Conservation (phyloP, 306 rosid genomes). For the Glycine tomentella region DNA sequence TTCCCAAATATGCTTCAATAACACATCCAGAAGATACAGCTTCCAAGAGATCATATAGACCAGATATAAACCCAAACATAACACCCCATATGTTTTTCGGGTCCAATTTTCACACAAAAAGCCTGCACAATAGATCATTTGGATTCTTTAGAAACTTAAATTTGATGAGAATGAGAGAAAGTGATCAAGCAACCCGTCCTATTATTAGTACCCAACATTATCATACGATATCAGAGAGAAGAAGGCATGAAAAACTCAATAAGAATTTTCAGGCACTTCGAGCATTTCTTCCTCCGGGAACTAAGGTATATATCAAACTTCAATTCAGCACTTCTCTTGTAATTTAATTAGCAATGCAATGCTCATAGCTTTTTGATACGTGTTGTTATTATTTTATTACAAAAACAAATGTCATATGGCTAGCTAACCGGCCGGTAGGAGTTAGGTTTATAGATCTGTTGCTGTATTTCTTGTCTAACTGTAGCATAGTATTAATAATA, state of each 20-base stretch:
- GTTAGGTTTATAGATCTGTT: too few species aligned
- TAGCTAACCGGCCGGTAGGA: too few species aligned
- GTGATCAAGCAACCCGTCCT: constrained; percentile 51
- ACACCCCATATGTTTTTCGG: constrained; percentile 32
- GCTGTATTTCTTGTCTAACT: too few species aligned
- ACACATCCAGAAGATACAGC: constrained; percentile 52
- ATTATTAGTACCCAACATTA: constrained; percentile 56
- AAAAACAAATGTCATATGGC: neutral
- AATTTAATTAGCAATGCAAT: constrained; percentile 35
- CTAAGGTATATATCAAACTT: constrained; percentile 53
- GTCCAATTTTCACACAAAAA: constrained; percentile 45
- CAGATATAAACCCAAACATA: neutral
- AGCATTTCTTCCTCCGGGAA: constrained; percentile 74
- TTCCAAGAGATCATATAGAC: constrained; percentile 52
- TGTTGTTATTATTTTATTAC: too few species aligned
- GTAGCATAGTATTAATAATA: too few species aligned
- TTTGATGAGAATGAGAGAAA: constrained; percentile 52
- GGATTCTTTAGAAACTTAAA: constrained; percentile 59
- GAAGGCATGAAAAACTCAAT: constrained; percentile 79
- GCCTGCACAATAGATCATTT: constrained; percentile 65
- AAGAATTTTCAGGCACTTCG: constrained; percentile 73
- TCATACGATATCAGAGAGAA: constrained; percentile 72
- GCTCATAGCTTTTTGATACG: too few species aligned
- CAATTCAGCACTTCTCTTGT: neutral
- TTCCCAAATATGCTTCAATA: constrained; percentile 16